Percentiles rank a stretch among this genome's conserved stretches.
These are phyloP conservation scores for Boletus rubescentipes DNA, from an alignment of 768 basidiomycete genomes.

Conservation along the genomic window DNA sequence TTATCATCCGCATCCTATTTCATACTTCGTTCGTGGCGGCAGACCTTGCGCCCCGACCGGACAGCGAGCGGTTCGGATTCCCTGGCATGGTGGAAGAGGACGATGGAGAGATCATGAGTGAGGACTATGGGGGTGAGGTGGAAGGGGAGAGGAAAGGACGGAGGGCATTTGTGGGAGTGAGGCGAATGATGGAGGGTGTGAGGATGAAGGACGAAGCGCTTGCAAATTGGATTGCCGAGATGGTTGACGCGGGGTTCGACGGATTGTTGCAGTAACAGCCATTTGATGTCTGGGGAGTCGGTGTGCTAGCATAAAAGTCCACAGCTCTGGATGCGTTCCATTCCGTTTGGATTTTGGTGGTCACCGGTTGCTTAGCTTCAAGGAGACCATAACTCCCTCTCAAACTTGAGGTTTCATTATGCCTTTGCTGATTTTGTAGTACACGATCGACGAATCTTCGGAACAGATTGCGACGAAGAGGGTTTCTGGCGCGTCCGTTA, in stretches of 20 bases:
- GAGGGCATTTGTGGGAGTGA: slow-evolving; percentile 63
- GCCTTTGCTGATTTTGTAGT: slow-evolving; percentile 77
- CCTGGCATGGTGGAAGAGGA: slow-evolving; percentile 78
- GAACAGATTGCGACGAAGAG: slow-evolving; percentile 71
- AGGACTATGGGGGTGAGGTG: slow-evolving; percentile 41
- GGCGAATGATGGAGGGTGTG: slow-evolving; percentile 62
- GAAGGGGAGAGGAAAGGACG: slow-evolving; percentile 74
- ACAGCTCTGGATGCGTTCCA: neutral
- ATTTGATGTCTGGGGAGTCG: neutral
- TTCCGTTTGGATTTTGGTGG: too few relatives aligned
- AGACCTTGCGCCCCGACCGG: slow-evolving; percentile 65
- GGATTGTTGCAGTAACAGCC: slow-evolving; percentile 26
- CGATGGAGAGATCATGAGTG: slow-evolving; percentile 57
- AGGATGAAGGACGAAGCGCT: slow-evolving; percentile 62
- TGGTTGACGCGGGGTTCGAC: slow-evolving; percentile 50
- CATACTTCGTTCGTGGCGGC: slow-evolving; percentile 70
- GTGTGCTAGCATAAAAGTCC: slow-evolving; percentile 1
- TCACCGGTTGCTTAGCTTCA: too few relatives aligned
- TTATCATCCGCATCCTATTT: slow-evolving; percentile 83
- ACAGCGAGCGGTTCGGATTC: slow-evolving; percentile 88
- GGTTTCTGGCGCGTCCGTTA: slow-evolving; percentile 35
- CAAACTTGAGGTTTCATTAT: slow-evolving; percentile 72
- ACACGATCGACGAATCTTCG: slow-evolving; percentile 80
- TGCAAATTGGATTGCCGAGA: slow-evolving; percentile 59
- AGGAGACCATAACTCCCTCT: neutral